Base-by-base conservation (phyloP, 2,329 filamentous ascomycete species). In the Penicillium sp. region DNA sequence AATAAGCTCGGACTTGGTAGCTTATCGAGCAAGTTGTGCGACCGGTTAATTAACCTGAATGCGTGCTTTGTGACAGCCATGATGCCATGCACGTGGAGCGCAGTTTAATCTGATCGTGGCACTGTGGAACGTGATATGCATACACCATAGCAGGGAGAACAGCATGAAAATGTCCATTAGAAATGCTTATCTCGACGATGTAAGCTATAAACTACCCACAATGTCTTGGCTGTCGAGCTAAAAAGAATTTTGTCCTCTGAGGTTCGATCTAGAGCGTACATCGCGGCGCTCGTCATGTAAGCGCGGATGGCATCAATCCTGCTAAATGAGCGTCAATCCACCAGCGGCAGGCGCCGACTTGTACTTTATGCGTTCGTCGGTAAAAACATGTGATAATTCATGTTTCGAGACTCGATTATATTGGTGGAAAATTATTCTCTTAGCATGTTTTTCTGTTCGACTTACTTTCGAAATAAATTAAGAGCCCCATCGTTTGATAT, bases 271-370 rank as follows among this genome's bases (percentile, higher is more conserved):
- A n/a, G n/a, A 42, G 38, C 18, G 18, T 42, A 16, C 35, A 33
- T 33, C 30, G 7, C 8, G 12, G 30, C 16, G 35, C 35, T 42
- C 55, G 48, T 47, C 48, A 52, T 52, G 23, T 47, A 57, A 57
- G 55, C 43, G 48, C 55, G 43, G 40, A 57, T 57, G 48, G 55
- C 55, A 57, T 57, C 55, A 57, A 20, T 26, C 23, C 9, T 48
- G 43, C 28, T 43, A 56, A 51, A 40, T 20, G 9, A 16, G 23
- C 47, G 47, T 33, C 26, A 20, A 16, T 14, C 24, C 3, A 35
- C 16, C 47, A 5, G 47, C 30, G 47, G 47, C 26, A 26, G 18
- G n/a, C 38, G 38, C n/a, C 47, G 9, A 49, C 14, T 30, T 28
- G n/a, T 14, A 18, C 38, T 26, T 46, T 3, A 21, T 24, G 16